Conservation (phyloP, 306 rosid genomes). For the Cucurbita maxima region DNA sequence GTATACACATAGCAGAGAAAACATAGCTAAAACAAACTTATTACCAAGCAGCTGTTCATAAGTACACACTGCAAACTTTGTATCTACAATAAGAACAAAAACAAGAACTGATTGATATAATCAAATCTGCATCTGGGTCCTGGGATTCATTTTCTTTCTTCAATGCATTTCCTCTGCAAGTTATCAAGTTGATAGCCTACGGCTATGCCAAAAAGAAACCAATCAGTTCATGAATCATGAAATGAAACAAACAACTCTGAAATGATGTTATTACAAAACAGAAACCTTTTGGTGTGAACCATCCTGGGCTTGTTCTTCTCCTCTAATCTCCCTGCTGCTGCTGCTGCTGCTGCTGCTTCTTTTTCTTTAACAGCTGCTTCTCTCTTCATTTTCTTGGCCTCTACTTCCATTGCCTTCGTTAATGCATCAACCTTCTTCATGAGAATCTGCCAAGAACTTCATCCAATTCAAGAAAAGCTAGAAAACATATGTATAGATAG, state of each 20-base stretch:
- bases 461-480: slow-evolving; percentile 6
- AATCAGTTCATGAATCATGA: not conserved
- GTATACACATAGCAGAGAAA: not conserved
- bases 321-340: slow-evolving; percentile 34
- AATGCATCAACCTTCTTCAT: slow-evolving; percentile 66
- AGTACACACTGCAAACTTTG: not conserved
- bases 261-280: not conserved
- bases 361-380: slow-evolving; percentile 74
- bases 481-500: not conserved
- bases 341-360: slow-evolving; percentile 44
- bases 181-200: slow-evolving; percentile 8
- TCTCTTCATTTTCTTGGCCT: slow-evolving; percentile 76
- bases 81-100: slow-evolving; percentile 1
- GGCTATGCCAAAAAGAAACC: not conserved
- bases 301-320: slow-evolving; percentile 32
- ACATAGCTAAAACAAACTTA: not conserved
- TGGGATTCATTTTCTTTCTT: not conserved
- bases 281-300: slow-evolving; percentile 40
- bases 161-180: not conserved
- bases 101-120: not conserved
- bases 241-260: not conserved
- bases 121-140: not conserved
- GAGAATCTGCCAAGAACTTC: slow-evolving; percentile 36
- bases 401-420: slow-evolving; percentile 70
- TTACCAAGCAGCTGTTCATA: not conserved